Evolutionary conservation across 495 filamentous ascomycete genomes (phyloP), one percentile per base, ranked within the genome.

Genomic region (Neurospora discreta): DNA sequence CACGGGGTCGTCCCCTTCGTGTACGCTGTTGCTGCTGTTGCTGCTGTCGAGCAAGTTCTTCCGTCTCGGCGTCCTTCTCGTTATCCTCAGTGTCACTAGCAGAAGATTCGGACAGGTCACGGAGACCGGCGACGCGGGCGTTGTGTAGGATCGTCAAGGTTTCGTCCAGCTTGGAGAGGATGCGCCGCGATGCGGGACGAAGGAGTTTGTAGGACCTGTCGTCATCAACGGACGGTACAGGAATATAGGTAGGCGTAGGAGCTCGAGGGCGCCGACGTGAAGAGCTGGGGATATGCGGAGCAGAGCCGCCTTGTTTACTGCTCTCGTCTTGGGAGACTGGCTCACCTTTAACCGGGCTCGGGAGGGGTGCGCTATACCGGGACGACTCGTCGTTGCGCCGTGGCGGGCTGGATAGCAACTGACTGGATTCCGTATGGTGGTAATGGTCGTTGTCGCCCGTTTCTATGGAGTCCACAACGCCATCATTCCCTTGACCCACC

Each of bases 91-190:
- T 77, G 20, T 75, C 76, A 20, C 79, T 81, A 52, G 74, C 75
- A 11, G 79, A 81, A 13, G 80, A 83, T 8, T 77, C 77, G 1
- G 80, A 81, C 38, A 75, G 74, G 36, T 81, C 70, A 71, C 73
- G 67, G 18, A 78, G 68, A 39, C 82, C 84, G 6, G 84, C 81
- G 41, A 85, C 80, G 40, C 89, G 85, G 9, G 87, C 80, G 71
- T 89, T 87, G 75, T 93, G 92, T 1, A 97, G 84, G 3, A 88
- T 85, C 20, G 82, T 82, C 3, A 96, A 85, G 0, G 93, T 82
- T 5, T 82, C 80, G 72, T 95, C 92, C 6, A 97, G 74, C 33
- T 88, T 83, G 0, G 84, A 76, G 26, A 95, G 83, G 10, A 93
- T 85, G 74, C 89, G 87, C 13, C 89, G 85, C 7, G 89, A 81